Evolutionary conservation across 768 basidiomycete species (phyloP).

Genomic region (Russula earlei): DNA sequence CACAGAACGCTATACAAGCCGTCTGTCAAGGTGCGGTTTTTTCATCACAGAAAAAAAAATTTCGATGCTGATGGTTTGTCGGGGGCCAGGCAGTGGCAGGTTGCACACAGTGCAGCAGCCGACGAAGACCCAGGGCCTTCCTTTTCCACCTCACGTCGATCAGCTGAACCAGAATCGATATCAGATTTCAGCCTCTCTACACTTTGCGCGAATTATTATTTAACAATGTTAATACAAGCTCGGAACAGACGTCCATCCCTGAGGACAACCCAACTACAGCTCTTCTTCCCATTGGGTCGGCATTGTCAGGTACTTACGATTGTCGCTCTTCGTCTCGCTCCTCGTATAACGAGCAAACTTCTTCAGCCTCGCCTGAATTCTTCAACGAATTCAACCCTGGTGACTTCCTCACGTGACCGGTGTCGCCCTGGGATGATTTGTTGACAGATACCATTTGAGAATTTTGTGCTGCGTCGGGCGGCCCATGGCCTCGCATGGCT

Average conservation of each 20-base stretch:
- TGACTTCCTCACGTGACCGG: conserved; percentile 39
- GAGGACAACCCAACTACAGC: conserved; percentile 21
- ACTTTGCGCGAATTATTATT: conserved; percentile 48
- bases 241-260: conserved; percentile 27
- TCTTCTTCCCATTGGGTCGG: conserved; percentile 16
- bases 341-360: neutral
- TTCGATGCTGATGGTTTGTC: too few relatives aligned
- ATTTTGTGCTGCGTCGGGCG: neutral
- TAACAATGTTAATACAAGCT: conserved; percentile 54
- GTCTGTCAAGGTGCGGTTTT: too few relatives aligned
- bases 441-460: conserved; percentile 28
- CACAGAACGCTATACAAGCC: too few relatives aligned
- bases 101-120: conserved; percentile 43
- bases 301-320: conserved; percentile 11
- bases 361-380: conserved; percentile 33
- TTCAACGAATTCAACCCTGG: conserved; percentile 29
- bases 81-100: too few relatives aligned
- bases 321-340: too few relatives aligned
- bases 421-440: conserved; percentile 40
- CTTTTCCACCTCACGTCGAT: conserved; percentile 29
- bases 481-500: neutral
- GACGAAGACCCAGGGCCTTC: conserved; percentile 26
- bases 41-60: too few relatives aligned
- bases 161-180: conserved; percentile 28
- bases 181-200: conserved; percentile 37